Evolutionary conservation across 495 filamentous ascomycete genomes (phyloP), one percentile per base, ranked within the genome.

Genomic region (Neohortaea acidophila): DNA sequence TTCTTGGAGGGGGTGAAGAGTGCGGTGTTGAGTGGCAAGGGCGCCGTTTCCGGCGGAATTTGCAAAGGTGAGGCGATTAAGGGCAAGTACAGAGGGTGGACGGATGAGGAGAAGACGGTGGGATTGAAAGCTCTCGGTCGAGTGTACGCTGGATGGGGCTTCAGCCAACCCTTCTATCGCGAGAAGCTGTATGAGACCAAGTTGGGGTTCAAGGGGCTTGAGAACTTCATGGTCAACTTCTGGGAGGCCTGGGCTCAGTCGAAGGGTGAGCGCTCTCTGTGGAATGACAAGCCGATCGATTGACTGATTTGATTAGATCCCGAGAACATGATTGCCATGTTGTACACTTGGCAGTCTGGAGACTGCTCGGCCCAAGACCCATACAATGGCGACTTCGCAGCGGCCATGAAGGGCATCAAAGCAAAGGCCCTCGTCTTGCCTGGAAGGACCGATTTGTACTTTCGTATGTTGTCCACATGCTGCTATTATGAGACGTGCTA

Each of bases 311-410:
- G 29, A 5, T 23, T 37, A 77, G 75, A 81, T 33, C 75, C 75
- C 0, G 76, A 75, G 44, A 77, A 79, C 41, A 58, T 81, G 41
- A 56, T 80, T 1, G 66, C 64, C 1, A 77, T 81, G 75, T 52
- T 74, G 4, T 67, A 75, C 37, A 81, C 77, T n/a, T 84, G 79
- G 79, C 77, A 84, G 55, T 64, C 68, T 38, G 79, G 66, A 20
- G 73, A 84, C 47, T 67, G 70, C 40, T 75, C 73, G 1, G 49
- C 65, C 21, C 74, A 79, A 48, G 67, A 68, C 33, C 69, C 67
- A 18, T 79, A 79, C 42, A 68, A 75, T 42, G 73, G 74, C 12
- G 60, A 76, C 47, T 75, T 81, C 43, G 65, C 69, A 37, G 65
- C 67, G 27, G 73, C 77, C 0, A 66, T 82, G 71, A 62, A 64